Base-by-base conservation (phyloP, 2,329 filamentous ascomycete species). In the Clarireedia monteithiana region DNA sequence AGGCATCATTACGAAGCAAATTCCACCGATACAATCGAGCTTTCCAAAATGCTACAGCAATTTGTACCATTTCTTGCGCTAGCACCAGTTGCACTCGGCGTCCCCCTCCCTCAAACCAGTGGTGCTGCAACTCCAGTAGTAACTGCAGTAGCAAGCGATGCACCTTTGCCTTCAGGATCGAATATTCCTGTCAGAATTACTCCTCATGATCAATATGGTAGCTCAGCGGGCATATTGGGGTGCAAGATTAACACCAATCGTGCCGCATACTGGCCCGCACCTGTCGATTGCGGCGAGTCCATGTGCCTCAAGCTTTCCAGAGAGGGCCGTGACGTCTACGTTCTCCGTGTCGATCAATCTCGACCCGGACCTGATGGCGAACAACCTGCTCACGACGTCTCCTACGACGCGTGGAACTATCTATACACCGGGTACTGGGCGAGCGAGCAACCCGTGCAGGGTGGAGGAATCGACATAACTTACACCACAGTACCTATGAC, bases 371-470 rank as follows among this genome's bases (percentile, higher is more conserved):
- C 30, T 14, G 14, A 12, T 9, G 3, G 1, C 10, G 12, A 3
- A 34, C 10, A 9, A 5, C 9, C 30, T 34, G 39, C 50, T 23
- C 39, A 52, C 24, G 50, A 52, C 3, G 34, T 52, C 17, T 52
- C 50, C 12, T 52, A 52, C 24, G 26, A 52, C 34, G 50, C 50
- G 5, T 52, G 50, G 39, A 52, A 45, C 20, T 52, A 52, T 12
- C 50, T 52, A 10, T 52, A 46, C 6, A 45, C 26, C 1, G 50
- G 39, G 23, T 15, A 46, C 15, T 52, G n/a, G 30, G 50, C 50
- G n/a, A 46, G 26, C 0, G 34, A 23, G 4, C 34, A 45, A 0
- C 39, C 50, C 1, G 6, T 14, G 12, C n/a, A 52, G 30, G 50
- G 39, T 3, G 50, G 50, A 4, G n/a, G 2, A 7, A 52, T 36